These are phyloP conservation scores for Sphagnum contortum DNA, from an alignment of 225 moss, liverwort and hornwort genomes.

Conservation along the genomic window DNA sequence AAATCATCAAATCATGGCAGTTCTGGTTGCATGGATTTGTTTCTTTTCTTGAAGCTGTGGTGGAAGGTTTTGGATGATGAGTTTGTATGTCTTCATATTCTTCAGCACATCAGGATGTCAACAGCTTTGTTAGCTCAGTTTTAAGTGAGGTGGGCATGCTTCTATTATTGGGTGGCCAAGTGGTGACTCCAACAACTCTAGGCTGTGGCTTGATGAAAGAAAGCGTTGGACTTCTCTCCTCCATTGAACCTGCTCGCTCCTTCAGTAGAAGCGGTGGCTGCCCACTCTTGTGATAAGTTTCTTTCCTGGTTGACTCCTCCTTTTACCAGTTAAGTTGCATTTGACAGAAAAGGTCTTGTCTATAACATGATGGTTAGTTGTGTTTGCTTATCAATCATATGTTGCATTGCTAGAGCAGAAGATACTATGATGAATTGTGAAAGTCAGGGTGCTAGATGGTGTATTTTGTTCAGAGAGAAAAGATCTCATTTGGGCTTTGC, in stretches of 20 bases:
- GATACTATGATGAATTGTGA: no score
- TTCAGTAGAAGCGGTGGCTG: constrained; percentile 96
- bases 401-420: no score
- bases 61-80: constrained; percentile 15
- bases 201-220: constrained; percentile 43
- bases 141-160: constrained; percentile 72
- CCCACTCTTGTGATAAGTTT: constrained; percentile 82
- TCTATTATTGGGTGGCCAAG: constrained; percentile 76
- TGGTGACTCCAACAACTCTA: constrained; percentile 58
- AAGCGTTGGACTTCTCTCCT: constrained; percentile 67
- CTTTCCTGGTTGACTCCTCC: constrained; percentile 70
- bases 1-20: no score
- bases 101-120: constrained; percentile 38
- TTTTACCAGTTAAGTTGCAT: constrained; percentile 26
- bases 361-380: no score
- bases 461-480: constrained; percentile 12
- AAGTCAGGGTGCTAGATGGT: no score
- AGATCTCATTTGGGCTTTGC: constrained; percentile 96
- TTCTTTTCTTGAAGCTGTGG: constrained; percentile 15
- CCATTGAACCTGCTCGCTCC: constrained; percentile 60
- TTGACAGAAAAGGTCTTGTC: constrained; percentile 17
- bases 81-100: constrained; percentile 63
- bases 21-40: no score
- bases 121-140: constrained; percentile 77
- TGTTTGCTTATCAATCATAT: no score